Evolutionary conservation across 73 alveolate genomes (phyloP), one percentile per base, ranked within the genome.

Genomic region (Paramecium sexaurelia): DNA sequence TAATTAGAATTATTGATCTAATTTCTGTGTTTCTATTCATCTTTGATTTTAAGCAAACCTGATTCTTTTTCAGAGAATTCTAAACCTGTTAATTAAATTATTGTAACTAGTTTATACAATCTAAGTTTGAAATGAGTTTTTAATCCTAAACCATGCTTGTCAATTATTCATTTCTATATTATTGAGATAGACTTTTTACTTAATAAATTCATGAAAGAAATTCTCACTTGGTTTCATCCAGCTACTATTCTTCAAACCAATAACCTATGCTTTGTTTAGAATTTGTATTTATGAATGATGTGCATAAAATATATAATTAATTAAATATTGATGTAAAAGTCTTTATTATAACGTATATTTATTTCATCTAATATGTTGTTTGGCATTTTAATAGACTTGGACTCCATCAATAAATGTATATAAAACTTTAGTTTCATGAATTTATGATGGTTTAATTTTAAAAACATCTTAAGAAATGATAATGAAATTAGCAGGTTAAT

Each of bases 181-280:
- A 17, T 56, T 85, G n/a, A 85, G 29, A 36, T 55, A 55, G 66
- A 32, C 82, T 55, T 85, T 55, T 85, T 36, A 19, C 40, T 67
- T 55, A 51, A 51, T 51, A 51, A n/a, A 51, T 51, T 51, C 67
- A 51, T 51, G 67, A 69, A 22, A n/a, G 17, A 55, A 17, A 11
- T 61, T 11, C 26, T 17, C 75, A 88, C 94, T 88, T 88, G 67
- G 85, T 68, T 39, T 88, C 94, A 41, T 88, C 94, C 26, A 88
- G 35, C 40, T 88, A 90, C 94, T 91, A 88, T 32, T 88, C 94
- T 69, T 88, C 94, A 69, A 61, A 68, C 94, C 94, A 88, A 27
- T 88, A 69, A 40, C 94, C 94, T 7, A 88, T 88, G 35, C 94
- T 51, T n/a, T 11, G 91, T 67, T 19, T 88, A 39, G 57, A 68